Evolutionary conservation across 2,329 filamentous ascomycete genomes (phyloP), one percentile per base, ranked within the genome.

Genomic region (Epichloe festucae): DNA sequence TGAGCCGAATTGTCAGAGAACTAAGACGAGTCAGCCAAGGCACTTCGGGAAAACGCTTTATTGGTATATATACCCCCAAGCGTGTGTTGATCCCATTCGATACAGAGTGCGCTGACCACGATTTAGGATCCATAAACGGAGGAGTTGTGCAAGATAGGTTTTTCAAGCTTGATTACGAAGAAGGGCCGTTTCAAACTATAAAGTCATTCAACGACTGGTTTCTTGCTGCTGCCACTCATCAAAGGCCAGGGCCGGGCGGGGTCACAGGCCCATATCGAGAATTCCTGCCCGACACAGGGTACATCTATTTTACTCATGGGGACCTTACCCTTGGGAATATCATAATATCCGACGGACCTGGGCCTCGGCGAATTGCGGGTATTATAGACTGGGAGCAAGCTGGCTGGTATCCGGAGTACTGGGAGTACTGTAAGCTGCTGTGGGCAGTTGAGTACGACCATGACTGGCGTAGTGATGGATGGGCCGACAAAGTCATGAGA

Each of bases 361-460:
- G 52, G 1, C 46, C 50, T 17, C 46, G 43, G 10, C 53, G 40
- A 48, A 54, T 60, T 19, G 21, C 17, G 6, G 53, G 48, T 10
- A 56, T 63, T 34, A 53, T 63, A 1, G 60, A 63, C 21, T 62
- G 60, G 60, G 56, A 60, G 46, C 58, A 58, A 48, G 55, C 62
- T 10, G 62, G 63, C 3, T 65, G 62, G 55, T 65, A 62, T 48
- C 61, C 62, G 6, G 23, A 27, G 23, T 27, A 40, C 17, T 40
- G 5, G 38, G 38, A 40, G 38, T 40, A 23, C 46, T 51, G 31
- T 40, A 39, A 38, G 23, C 23, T 27, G 6, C 1, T 27, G 23
- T 8, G 0, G 0, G 23, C 6, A 27, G 23, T 27, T 27, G 23
- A 27, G 23, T 27, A 27, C 7, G 6, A 8, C 23, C 3, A 27